phyloP scores from a whole-genome alignment of 768 basidiomycete species.

The Amanita pseudoporphyria region DNA sequence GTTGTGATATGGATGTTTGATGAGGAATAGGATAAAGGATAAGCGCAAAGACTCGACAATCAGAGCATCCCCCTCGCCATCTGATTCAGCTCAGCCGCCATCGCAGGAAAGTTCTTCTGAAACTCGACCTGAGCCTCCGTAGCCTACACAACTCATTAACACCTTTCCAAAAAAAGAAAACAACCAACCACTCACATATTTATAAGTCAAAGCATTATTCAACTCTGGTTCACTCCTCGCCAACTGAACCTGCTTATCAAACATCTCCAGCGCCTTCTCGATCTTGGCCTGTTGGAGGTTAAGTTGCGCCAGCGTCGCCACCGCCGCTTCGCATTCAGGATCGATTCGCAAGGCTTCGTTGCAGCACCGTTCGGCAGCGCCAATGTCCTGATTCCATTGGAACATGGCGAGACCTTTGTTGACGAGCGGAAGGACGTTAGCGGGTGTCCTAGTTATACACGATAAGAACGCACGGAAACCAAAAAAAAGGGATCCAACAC shows the following conservation, averaged over 20 bases:
- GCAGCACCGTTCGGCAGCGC: conserved; percentile 75
- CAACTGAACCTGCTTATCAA: conserved; percentile 73
- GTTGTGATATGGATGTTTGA: neutral
- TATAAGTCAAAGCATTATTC: conserved; percentile 63
- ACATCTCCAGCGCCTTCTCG: conserved; percentile 78
- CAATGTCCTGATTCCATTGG: conserved; percentile 92
- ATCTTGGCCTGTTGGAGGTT: conserved; percentile 87
- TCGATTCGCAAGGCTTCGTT: conserved; percentile 83
- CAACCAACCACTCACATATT: conserved; percentile 47
- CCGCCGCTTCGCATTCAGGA: conserved; percentile 91
- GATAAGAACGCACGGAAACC: neutral
- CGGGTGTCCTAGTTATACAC: conserved; percentile 22
- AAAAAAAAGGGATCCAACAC: conserved; percentile 1
- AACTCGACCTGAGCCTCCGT: conserved; percentile 79
- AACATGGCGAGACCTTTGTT: conserved; percentile 97
- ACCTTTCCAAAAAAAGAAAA: neutral
- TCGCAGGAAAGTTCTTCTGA: conserved; percentile 71
- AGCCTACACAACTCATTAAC: conserved; percentile 38
- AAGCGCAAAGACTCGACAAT: neutral
- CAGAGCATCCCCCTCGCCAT: conserved; percentile 25
- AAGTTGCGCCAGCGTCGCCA: conserved; percentile 92
- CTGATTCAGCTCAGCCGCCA: conserved; percentile 57
- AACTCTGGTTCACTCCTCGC: conserved; percentile 90
- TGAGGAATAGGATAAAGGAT: too few species aligned
- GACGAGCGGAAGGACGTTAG: conserved; percentile 89